Percentiles rank a stretch among this genome's conserved stretches.
These are phyloP conservation scores for Zygosaccharomyces gambellarensis DNA, from an alignment of 805 yeast species.

Conservation along the genomic window DNA sequence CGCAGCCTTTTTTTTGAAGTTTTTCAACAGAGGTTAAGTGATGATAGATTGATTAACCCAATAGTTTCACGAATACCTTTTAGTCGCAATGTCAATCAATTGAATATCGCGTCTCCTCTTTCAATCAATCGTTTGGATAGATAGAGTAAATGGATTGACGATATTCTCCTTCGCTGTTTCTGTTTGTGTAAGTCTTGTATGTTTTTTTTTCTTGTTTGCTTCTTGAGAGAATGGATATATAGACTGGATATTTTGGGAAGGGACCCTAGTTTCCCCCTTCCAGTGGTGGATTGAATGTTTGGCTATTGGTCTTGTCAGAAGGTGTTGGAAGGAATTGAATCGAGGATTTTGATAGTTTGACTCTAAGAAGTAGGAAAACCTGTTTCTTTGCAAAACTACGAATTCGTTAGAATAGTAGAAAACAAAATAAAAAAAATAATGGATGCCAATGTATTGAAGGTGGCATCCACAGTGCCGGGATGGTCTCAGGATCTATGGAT, in stretches of 20 bases:
- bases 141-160: not conserved
- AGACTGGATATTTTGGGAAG: not conserved
- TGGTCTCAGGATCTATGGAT: not conserved
- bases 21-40: too few species aligned
- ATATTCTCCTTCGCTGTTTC: not conserved
- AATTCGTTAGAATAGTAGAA: not conserved
- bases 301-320: not conserved
- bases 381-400: not conserved
- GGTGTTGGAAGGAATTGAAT: not conserved
- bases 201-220: not conserved
- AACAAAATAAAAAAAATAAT: not conserved
- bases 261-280: not conserved
- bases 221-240: not conserved
- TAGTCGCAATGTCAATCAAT: not conserved
- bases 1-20: not conserved
- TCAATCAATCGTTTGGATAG: not conserved
- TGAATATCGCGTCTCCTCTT: constrained; percentile 1
- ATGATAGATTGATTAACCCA: not conserved
- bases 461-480: not conserved
- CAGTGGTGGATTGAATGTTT: not conserved
- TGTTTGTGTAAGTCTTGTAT: not conserved
- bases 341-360: not conserved
- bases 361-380: not conserved
- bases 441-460: not conserved
- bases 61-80: not conserved